phyloP scores from a whole-genome alignment of 345 rosid genomes.

The Raphanus sativus region DNA sequence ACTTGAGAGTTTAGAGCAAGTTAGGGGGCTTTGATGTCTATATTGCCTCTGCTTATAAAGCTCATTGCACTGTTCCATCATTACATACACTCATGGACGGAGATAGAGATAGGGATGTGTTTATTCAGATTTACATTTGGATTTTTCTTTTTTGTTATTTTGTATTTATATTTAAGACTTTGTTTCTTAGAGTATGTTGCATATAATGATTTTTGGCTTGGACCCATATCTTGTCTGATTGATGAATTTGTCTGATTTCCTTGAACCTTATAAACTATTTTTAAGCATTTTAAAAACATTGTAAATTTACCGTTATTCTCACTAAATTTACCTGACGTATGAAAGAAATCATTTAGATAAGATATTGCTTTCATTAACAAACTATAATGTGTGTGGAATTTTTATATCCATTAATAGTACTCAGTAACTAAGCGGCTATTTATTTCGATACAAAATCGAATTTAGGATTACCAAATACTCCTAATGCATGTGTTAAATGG shows the following conservation, averaged over 20 bases:
- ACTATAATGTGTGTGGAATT: background rate
- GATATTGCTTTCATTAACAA: background rate
- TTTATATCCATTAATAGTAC: background rate
- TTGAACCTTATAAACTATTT: constrained; percentile 16
- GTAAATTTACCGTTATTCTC: background rate
- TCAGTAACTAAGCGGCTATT: background rate
- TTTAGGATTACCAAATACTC: background rate
- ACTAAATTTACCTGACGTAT: background rate
- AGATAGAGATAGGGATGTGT: constrained; percentile 3
- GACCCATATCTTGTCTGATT: constrained; percentile 40
- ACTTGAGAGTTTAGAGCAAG: constrained; percentile 33
- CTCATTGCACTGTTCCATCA: constrained; percentile 36
- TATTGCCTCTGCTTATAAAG: constrained; percentile 39
- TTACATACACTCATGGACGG: constrained; percentile 28
- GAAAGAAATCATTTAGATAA: background rate
- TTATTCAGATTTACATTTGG: constrained; percentile 31
- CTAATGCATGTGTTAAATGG: background rate
- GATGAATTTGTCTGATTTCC: constrained; percentile 39
- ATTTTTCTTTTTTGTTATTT: constrained; percentile 42
- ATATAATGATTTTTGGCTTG: constrained; percentile 31
- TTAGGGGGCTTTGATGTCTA: constrained; percentile 24
- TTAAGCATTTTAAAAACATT: background rate
- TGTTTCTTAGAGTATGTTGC: constrained; percentile 38
- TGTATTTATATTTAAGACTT: constrained; percentile 37
- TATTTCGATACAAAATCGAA: background rate